Conservation (phyloP, 108 stramenopile genomes). For the Epipyxis sp. region DNA sequence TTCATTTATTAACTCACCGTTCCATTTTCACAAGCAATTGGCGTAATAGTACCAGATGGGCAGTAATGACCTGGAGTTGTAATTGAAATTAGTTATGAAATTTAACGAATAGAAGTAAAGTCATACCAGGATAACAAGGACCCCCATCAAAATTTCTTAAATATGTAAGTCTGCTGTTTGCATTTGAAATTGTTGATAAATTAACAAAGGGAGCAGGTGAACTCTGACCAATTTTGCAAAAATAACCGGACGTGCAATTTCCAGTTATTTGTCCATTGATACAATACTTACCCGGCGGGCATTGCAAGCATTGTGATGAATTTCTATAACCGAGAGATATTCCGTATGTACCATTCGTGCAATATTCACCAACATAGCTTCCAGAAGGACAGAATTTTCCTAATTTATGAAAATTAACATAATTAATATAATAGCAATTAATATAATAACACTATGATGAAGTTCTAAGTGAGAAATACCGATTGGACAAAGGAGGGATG, state of each 20-base stretch:
- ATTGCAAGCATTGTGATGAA: slow-evolving; percentile 45
- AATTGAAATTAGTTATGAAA: too few relatives aligned
- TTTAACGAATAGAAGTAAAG: too few relatives aligned
- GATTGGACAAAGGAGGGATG: slow-evolving; percentile 35
- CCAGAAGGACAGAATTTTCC: slow-evolving; percentile 36
- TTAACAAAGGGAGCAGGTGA: slow-evolving; percentile 33
- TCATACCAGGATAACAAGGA: slow-evolving; percentile 53
- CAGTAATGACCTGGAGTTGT: slow-evolving; percentile 63
- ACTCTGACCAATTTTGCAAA: slow-evolving; percentile 17
- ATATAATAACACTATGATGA: too few relatives aligned
- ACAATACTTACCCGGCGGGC: slow-evolving; percentile 41
- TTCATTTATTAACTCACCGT: too few relatives aligned
- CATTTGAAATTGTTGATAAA: slow-evolving; percentile 29
- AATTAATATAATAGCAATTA: too few relatives aligned
- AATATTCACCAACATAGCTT: slow-evolving; percentile 11
- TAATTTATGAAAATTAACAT: too few relatives aligned
- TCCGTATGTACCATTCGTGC: slow-evolving; percentile 37
- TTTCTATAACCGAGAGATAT: slow-evolving; percentile 43
- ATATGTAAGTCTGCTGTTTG: not conserved
- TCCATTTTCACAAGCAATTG: slow-evolving; percentile 48
- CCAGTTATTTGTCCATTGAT: not conserved
- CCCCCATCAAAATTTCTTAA: slow-evolving; percentile 40
- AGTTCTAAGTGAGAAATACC: too few relatives aligned
- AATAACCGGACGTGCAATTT: slow-evolving; percentile 12
- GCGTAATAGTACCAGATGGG: slow-evolving; percentile 44